A percentile compares a stretch with the other conserved stretches of the same genome.
Conservation (phyloP, 83 land plant genomes). For the Thuja plicata region DNA sequence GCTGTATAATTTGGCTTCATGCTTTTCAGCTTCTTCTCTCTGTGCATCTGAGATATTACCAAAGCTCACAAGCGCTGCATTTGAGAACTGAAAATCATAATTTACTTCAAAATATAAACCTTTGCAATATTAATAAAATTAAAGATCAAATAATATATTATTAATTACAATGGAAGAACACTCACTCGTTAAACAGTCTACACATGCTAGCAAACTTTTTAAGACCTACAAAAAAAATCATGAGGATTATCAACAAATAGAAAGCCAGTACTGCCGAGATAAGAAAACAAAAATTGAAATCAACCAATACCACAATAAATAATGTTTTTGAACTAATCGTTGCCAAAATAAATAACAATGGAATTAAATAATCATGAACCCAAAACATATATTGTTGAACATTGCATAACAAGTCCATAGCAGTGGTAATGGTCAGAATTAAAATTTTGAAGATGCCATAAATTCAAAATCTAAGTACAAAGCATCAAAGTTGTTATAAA, state of each 20-base stretch:
- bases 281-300: not conserved
- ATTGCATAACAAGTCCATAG: not conserved
- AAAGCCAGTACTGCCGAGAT: not conserved
- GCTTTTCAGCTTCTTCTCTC: slow-evolving; percentile 50
- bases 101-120: slow-evolving; percentile 1
- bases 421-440: not conserved
- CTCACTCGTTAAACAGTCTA: slow-evolving; percentile 33
- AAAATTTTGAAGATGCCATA: not conserved
- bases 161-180: not conserved
- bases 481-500: too few species aligned
- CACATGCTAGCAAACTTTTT: slow-evolving; percentile 32
- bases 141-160: not conserved
- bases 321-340: not conserved
- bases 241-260: not conserved
- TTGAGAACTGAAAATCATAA: not conserved
- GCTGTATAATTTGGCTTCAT: slow-evolving; percentile 63
- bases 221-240: slow-evolving; percentile 29
- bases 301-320: too few species aligned
- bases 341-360: not conserved
- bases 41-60: too few species aligned
- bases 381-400: too few species aligned
- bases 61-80: slow-evolving; percentile 90
- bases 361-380: too few species aligned
- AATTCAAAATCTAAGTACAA: not conserved
- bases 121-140: not conserved